These are phyloP conservation scores for Phytophthora colocasiae DNA, from an alignment of 352 stramenopile genomes.

Conservation along the genomic window DNA sequence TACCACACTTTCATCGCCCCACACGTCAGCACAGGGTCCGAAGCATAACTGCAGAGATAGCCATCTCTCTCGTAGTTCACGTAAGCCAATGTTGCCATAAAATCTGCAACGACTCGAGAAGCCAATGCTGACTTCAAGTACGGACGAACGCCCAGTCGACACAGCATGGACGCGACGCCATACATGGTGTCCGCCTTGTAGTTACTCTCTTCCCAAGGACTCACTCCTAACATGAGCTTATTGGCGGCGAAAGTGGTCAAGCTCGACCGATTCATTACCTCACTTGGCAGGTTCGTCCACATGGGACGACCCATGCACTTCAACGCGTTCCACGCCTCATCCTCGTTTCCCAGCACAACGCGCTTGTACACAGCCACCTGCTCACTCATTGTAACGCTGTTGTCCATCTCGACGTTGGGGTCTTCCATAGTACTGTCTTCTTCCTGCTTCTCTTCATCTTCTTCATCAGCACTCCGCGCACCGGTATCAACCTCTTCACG, in stretches of 20 bases:
- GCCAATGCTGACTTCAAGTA: conserved; percentile 5
- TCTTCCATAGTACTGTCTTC: neutral
- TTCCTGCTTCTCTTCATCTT: conserved; percentile 5
- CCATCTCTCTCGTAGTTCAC: conserved; percentile 14
- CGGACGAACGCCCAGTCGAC: conserved; percentile 6
- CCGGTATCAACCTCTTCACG: neutral
- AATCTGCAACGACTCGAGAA: conserved; percentile 17
- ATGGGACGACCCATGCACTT: conserved; percentile 17
- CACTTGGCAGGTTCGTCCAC: conserved; percentile 1
- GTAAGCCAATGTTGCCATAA: conserved; percentile 15
- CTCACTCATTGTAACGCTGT: neutral
- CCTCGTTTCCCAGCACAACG: neutral
- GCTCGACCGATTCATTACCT: neutral
- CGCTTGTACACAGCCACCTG: conserved; percentile 8
- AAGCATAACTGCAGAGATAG: conserved; percentile 14
- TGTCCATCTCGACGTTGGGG: too few species aligned
- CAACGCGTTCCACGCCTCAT: conserved; percentile 4
- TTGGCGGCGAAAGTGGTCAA: conserved; percentile 2
- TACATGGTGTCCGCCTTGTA: conserved; percentile 11
- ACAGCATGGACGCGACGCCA: conserved; percentile 18
- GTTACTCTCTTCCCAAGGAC: neutral
- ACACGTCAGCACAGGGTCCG: conserved; percentile 12
- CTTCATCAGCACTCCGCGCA: neutral
- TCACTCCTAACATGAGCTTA: conserved; percentile 11
- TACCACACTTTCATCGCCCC: conserved; percentile 18